Evolutionary conservation across 495 filamentous ascomycete species (phyloP).

Genomic region (Pseudoneurospora amorphoporcata): DNA sequence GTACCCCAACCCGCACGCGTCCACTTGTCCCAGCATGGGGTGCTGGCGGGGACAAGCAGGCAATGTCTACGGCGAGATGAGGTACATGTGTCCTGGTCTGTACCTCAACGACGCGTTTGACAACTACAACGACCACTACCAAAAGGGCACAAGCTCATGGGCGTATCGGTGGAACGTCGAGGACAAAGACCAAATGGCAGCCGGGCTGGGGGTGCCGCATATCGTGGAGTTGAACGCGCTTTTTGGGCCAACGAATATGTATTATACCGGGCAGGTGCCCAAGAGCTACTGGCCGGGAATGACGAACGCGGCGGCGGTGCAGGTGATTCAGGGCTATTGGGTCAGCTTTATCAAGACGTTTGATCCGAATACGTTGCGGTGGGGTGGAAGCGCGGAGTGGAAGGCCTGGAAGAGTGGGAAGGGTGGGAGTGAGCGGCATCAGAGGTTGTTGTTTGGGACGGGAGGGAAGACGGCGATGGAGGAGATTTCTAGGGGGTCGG

Average conservation of each 20-base stretch:
- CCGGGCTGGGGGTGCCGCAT: conserved; percentile 52
- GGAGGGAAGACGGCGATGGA: conserved; percentile 49
- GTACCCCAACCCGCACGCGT: conserved; percentile 41
- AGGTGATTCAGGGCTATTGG: conserved; percentile 58
- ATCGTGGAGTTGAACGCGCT: conserved; percentile 53
- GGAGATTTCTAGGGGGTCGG: conserved; percentile 26
- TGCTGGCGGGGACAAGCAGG: conserved; percentile 50
- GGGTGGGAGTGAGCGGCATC: conserved; percentile 9
- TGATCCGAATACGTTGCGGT: conserved; percentile 47
- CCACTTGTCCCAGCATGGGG: conserved; percentile 31
- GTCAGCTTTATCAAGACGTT: conserved; percentile 54
- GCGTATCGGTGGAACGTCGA: conserved; percentile 60
- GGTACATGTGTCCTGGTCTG: conserved; percentile 62
- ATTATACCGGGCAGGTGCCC: conserved; percentile 22
- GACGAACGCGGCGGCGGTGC: conserved; percentile 41
- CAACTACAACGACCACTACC: conserved; percentile 18
- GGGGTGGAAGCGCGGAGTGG: conserved; percentile 17
- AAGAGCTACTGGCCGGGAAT: conserved; percentile 40
- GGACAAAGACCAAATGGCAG: conserved; percentile 34
- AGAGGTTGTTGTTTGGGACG: conserved; percentile 45
- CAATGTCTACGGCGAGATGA: conserved; percentile 58
- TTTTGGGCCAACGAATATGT: conserved; percentile 35
- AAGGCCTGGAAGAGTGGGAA: conserved; percentile 15
- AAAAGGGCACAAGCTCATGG: conserved; percentile 28
- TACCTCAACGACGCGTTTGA: conserved; percentile 40